Conservation (phyloP, 495 filamentous ascomycete species). For the Usnea hakonensis region DNA sequence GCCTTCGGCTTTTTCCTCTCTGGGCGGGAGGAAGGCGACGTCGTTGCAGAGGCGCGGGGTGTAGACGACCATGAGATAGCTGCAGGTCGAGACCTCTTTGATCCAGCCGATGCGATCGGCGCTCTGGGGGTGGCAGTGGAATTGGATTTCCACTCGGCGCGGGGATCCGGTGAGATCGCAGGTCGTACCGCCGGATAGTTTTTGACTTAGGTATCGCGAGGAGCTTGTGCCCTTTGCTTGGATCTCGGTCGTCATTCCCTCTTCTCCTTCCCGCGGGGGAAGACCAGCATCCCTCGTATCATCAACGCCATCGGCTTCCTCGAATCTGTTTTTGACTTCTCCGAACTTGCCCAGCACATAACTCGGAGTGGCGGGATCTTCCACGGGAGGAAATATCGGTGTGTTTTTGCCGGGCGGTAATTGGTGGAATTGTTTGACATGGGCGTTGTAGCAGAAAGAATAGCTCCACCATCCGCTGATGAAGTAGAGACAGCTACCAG, state of each 20-base stretch:
- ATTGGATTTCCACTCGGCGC: constrained; percentile 81
- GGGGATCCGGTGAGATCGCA: constrained; percentile 87
- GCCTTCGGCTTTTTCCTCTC: constrained; percentile 65
- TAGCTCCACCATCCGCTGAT: constrained; percentile 96
- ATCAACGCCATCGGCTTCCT: constrained; percentile 17
- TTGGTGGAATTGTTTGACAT: constrained; percentile 89
- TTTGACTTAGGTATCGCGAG: constrained; percentile 85
- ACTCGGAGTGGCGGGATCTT: constrained; percentile 67
- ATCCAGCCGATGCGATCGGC: constrained; percentile 86
- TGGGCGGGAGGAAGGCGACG: constrained; percentile 81
- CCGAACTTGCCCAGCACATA: constrained; percentile 67
- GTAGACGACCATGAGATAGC: constrained; percentile 90
- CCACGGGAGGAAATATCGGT: constrained; percentile 60
- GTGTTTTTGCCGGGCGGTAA: constrained; percentile 54
- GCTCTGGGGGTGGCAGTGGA: constrained; percentile 81
- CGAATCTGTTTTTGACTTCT: constrained; percentile 16
- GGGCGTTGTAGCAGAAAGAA: constrained; percentile 82
- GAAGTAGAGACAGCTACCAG: constrained; percentile 85
- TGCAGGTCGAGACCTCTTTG: constrained; percentile 89
- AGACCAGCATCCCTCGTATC: constrained; percentile 31
- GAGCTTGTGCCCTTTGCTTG: constrained; percentile 63
- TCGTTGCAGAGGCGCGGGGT: constrained; percentile 91
- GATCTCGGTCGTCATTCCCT: constrained; percentile 49
- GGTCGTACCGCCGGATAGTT: constrained; percentile 71
- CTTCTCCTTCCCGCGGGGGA: constrained; percentile 21